A percentile compares a stretch with the other conserved stretches of the same genome.
Evolutionary conservation across 768 basidiomycete species (phyloP).

Genomic region (Naematelia encephala): DNA sequence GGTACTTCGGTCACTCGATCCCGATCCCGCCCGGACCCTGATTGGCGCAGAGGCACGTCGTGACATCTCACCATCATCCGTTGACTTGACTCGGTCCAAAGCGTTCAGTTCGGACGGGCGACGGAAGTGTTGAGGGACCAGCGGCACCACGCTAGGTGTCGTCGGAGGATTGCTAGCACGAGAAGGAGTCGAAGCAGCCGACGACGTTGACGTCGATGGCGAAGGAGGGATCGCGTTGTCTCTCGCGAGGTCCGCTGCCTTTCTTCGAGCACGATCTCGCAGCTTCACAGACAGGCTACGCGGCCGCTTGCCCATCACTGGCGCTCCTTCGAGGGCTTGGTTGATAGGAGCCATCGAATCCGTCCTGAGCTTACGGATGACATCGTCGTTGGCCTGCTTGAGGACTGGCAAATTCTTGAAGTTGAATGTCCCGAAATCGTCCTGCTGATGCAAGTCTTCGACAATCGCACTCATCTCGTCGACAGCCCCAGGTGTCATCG

Average conservation of each 20-base stretch:
- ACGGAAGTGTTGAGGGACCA: constrained; percentile 53
- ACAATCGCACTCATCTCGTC: constrained; percentile 30
- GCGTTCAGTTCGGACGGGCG: constrained; percentile 87
- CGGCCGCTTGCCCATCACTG: constrained; percentile 54
- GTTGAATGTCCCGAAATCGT: constrained; percentile 96
- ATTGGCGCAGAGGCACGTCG: constrained; percentile 75
- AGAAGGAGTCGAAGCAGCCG: constrained; percentile 83
- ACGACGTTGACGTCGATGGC: constrained; percentile 85
- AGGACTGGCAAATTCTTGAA: constrained; percentile 95
- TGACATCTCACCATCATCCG: constrained; percentile 60
- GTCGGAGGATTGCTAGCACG: constrained; percentile 66
- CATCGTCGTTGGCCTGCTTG: constrained; percentile 97
- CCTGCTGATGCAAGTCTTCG: constrained; percentile 48
- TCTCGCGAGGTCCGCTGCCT: constrained; percentile 24
- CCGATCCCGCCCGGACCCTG: constrained; percentile 34
- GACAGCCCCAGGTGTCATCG: constrained; percentile 35
- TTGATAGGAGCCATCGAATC: constrained; percentile 78
- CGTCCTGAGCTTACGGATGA: constrained; percentile 90
- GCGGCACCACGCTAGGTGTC: constrained; percentile 59
- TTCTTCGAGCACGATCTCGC: constrained; percentile 16
- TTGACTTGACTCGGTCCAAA: constrained; percentile 81
- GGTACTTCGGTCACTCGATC: constrained; percentile 35
- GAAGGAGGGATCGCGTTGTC: constrained; percentile 67
- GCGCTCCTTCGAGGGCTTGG: constrained; percentile 56
- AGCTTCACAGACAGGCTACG: constrained; percentile 69